Conservation (phyloP, 1,139 yeast genomes). For the Blastobotrys raffinosifermentans region DNA sequence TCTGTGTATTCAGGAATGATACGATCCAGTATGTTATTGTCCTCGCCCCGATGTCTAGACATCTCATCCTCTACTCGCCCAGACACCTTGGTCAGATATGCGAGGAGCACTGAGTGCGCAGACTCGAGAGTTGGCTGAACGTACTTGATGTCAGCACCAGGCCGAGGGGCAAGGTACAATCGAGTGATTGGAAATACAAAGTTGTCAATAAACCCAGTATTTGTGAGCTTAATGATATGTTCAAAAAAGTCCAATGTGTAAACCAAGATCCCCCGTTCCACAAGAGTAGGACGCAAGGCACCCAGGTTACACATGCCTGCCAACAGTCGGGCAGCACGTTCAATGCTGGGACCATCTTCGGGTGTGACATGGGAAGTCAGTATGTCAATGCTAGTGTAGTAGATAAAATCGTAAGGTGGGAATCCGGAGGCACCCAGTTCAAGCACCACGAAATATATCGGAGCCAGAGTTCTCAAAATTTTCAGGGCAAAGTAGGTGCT, state of each 20-base stretch:
- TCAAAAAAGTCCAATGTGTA: constrained; percentile 59
- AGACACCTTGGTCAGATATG: constrained; percentile 20
- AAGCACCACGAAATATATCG: constrained; percentile 49
- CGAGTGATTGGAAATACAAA: constrained; percentile 42
- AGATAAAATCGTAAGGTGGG: constrained; percentile 62
- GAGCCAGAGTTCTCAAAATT: constrained; percentile 44
- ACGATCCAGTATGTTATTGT: constrained; percentile 22
- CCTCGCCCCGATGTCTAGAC: constrained; percentile 25
- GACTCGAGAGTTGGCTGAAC: constrained; percentile 50
- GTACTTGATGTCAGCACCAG: constrained; percentile 10
- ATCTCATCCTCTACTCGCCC: constrained; percentile 6
- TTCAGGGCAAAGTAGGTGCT: constrained; percentile 32
- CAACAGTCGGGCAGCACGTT: constrained; percentile 30
- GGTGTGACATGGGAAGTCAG: constrained; percentile 34
- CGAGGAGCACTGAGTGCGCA: constrained; percentile 60
- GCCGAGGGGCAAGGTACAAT: constrained; percentile 37
- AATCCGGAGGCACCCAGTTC: constrained; percentile 68
- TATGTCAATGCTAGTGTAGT: constrained; percentile 47
- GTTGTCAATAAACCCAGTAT: constrained; percentile 30
- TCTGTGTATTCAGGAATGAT: constrained; percentile 33
- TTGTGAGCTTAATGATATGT: constrained; percentile 17
- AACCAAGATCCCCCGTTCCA: constrained; percentile 46
- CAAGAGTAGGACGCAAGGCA: constrained; percentile 32
- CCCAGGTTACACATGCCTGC: constrained; percentile 39
- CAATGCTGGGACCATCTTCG: constrained; percentile 3